Percentiles rank a stretch among this genome's conserved stretches.
Conservation (phyloP, 75 land plant species). For the Sequoia sempervirens region DNA sequence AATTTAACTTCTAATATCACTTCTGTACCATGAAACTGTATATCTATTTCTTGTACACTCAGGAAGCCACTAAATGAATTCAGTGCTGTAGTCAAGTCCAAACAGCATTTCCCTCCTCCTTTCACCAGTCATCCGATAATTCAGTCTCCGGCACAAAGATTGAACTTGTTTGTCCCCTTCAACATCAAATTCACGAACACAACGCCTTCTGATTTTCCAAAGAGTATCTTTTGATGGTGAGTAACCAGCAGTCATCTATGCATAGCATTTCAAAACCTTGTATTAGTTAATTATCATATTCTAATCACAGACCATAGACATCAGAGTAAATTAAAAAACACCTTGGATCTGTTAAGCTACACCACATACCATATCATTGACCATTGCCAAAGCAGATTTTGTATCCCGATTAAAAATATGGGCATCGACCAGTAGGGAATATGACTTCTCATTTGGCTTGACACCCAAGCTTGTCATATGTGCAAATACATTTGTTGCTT, state of each 20-base stretch:
- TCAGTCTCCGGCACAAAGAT: conserved; percentile 29
- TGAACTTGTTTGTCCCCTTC: conserved; percentile 38
- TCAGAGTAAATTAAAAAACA: background rate
- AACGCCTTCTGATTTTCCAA: conserved; percentile 53
- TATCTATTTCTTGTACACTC: background rate
- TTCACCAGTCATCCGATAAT: conserved; percentile 35
- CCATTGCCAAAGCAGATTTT: conserved; percentile 61
- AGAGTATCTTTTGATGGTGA: conserved; percentile 47
- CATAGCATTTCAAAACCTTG: background rate
- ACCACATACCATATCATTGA: conserved; percentile 70
- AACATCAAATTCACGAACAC: conserved; percentile 45
- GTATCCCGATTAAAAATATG: conserved; percentile 77
- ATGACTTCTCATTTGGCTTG: conserved; percentile 79
- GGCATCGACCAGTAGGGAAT: conserved; percentile 65
- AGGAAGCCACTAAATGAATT: conserved; percentile 11
- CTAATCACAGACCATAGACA: background rate
- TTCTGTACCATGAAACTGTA: background rate
- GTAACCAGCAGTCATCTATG: conserved; percentile 48
- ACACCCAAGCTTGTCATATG: conserved; percentile 69
- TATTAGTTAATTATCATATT: background rate
- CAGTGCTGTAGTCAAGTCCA: conserved; percentile 37
- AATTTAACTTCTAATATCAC: background rate
- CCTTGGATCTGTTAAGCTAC: background rate
- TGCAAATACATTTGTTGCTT: conserved; percentile 76
- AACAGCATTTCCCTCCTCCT: conserved; percentile 49